Evolutionary conservation across 1,284 basidiomycete species (phyloP).

Genomic region (Kalmanozyma brasiliensis): DNA sequence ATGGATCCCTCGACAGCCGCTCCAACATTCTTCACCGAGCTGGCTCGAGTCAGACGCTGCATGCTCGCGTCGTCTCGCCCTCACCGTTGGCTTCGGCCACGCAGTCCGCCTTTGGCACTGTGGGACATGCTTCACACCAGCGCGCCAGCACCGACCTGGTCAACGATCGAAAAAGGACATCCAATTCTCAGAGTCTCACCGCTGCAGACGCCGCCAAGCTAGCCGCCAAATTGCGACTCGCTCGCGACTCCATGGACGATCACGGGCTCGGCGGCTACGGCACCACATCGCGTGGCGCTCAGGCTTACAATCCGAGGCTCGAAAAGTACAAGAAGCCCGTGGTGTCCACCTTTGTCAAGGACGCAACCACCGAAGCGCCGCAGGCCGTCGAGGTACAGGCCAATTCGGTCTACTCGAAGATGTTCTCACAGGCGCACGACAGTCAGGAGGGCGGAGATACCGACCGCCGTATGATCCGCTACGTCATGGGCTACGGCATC

Average conservation of each 20-base stretch:
- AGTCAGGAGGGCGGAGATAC: slow-evolving; percentile 25
- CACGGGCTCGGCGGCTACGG: slow-evolving; percentile 21
- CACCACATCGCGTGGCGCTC: slow-evolving; percentile 20
- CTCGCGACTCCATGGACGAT: slow-evolving; percentile 55
- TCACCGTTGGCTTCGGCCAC: slow-evolving; percentile 30
- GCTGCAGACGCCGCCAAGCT: slow-evolving; percentile 60
- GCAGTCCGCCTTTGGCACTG: slow-evolving; percentile 12
- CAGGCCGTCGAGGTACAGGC: slow-evolving; percentile 43
- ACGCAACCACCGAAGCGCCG: slow-evolving; percentile 29
- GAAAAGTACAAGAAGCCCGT: slow-evolving; percentile 58
- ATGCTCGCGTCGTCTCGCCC: slow-evolving; percentile 15
- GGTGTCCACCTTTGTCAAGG: slow-evolving; percentile 56
- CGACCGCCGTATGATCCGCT: slow-evolving; percentile 48
- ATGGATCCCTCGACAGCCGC: slow-evolving; percentile 16
- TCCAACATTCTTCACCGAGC: slow-evolving; percentile 17
- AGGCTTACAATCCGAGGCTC: slow-evolving; percentile 37
- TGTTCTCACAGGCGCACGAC: slow-evolving; percentile 43
- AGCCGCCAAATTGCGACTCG: slow-evolving; percentile 55
- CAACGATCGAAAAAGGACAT: slow-evolving; percentile 30
- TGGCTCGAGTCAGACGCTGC: slow-evolving; percentile 15
- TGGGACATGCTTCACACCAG: slow-evolving; percentile 10
- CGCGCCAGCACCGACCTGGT: slow-evolving; percentile 13
- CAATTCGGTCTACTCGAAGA: slow-evolving; percentile 48
- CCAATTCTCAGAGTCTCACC: slow-evolving; percentile 54
- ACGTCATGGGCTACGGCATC: slow-evolving; percentile 63